These are phyloP conservation scores for Pleurotus tuoliensis DNA, from an alignment of 768 basidiomycete genomes.

Conservation along the genomic window DNA sequence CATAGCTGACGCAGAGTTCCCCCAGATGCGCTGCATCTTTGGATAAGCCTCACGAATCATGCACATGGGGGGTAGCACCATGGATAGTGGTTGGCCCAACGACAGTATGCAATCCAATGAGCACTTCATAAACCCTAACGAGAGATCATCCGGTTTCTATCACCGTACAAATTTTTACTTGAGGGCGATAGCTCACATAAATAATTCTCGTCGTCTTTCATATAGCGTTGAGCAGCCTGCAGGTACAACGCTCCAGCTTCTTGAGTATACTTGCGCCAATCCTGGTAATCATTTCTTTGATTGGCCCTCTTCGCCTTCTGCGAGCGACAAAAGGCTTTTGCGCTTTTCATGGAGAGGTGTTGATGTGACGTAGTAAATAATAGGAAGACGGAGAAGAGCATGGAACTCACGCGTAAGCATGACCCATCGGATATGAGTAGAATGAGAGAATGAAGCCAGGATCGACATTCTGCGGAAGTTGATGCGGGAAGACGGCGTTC, in stretches of 20 bases:
- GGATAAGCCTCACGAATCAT: constrained; percentile 17
- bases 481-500: neutral
- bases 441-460: constrained; percentile 31
- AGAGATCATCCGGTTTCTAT: no score
- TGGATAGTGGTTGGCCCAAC: no score
- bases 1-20: constrained; percentile 10
- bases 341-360: constrained; percentile 11
- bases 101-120: no score
- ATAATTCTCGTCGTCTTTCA: constrained; percentile 35
- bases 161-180: neutral
- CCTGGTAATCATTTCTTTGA: constrained; percentile 12
- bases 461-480: constrained; percentile 11
- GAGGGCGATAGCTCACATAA: constrained; percentile 12
- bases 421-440: constrained; percentile 31
- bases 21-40: constrained; percentile 21
- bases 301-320: constrained; percentile 14
- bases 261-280: constrained; percentile 12
- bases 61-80: constrained; percentile 16
- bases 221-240: constrained; percentile 25
- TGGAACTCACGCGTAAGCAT: constrained; percentile 30
- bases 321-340: constrained; percentile 26
- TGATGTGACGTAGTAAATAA: neutral
- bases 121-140: no score
- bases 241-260: constrained; percentile 26
- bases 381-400: neutral